Conservation (phyloP, 208 protist genomes). For the Acanthamoeba sp. region DNA sequence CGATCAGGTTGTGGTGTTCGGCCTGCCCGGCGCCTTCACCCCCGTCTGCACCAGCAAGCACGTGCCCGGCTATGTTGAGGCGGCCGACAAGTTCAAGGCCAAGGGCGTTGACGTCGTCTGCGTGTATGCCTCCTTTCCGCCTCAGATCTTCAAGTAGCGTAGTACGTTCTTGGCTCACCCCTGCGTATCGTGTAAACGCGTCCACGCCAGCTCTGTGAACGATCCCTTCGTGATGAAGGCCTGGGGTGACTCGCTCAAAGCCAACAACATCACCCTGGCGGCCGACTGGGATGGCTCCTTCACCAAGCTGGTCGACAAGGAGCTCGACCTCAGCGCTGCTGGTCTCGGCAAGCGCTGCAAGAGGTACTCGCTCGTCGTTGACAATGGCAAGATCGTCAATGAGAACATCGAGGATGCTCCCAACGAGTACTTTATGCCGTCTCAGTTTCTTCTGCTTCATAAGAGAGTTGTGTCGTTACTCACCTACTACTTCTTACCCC, state of each 20-base stretch:
- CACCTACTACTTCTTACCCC: neutral
- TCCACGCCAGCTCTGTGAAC: slow-evolving; percentile 37
- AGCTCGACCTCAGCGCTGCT: slow-evolving; percentile 69
- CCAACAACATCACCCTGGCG: slow-evolving; percentile 41
- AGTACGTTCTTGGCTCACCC: neutral
- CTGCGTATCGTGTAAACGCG: neutral
- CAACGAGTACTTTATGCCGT: neutral
- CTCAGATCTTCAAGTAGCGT: neutral
- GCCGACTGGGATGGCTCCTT: slow-evolving; percentile 74
- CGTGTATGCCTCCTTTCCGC: slow-evolving; percentile 14
- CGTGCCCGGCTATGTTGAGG: slow-evolving; percentile 54
- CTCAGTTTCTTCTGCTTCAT: neutral
- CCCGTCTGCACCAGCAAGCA: slow-evolving; percentile 72
- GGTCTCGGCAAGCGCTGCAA: slow-evolving; percentile 73
- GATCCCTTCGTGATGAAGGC: slow-evolving; percentile 76
- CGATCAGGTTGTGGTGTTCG: slow-evolving; percentile 66
- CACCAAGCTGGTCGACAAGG: slow-evolving; percentile 70
- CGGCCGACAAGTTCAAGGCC: slow-evolving; percentile 68
- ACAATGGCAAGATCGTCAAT: slow-evolving; percentile 75
- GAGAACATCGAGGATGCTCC: slow-evolving; percentile 65
- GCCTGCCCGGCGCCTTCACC: slow-evolving; percentile 66
- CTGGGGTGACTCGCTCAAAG: slow-evolving; percentile 66
- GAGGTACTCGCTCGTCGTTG: slow-evolving; percentile 67
- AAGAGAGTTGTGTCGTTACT: neutral
- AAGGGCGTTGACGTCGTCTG: slow-evolving; percentile 71